Conservation (phyloP, 2,329 filamentous ascomycete genomes). For the Apiospora saccharicola region DNA sequence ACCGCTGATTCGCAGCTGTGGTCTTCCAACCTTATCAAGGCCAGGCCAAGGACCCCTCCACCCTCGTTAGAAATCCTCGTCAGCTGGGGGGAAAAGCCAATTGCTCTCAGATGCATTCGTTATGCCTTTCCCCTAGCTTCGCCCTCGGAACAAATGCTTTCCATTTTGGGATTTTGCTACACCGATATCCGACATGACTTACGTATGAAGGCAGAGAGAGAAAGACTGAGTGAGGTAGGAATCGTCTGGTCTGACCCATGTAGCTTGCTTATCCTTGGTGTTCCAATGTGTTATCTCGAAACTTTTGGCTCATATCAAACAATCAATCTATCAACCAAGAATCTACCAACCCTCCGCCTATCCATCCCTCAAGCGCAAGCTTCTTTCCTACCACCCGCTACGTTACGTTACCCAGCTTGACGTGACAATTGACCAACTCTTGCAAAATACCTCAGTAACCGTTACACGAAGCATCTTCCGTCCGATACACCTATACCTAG, state of each 20-base stretch:
- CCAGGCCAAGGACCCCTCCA: constrained; percentile 8
- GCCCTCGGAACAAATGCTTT: background rate
- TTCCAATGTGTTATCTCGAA: constrained; percentile 17
- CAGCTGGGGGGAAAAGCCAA: constrained; percentile 24
- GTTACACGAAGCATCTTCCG: background rate
- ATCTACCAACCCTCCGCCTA: background rate
- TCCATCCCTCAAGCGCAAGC: background rate
- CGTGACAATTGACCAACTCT: background rate
- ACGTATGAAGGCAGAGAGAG: background rate
- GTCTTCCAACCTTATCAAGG: background rate
- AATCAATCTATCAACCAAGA: background rate
- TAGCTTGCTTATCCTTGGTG: constrained; percentile 3
- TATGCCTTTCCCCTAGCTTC: background rate
- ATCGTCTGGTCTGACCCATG: background rate
- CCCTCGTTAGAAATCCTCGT: constrained; percentile 10
- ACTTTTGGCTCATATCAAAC: background rate
- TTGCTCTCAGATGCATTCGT: constrained; percentile 34
- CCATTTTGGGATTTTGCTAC: background rate
- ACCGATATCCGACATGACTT: background rate
- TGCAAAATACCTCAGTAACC: background rate
- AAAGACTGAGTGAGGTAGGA: background rate
- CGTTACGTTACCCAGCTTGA: background rate
- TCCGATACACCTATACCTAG: background rate
- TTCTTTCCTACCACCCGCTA: background rate
- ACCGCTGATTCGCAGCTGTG: background rate